phyloP scores from a whole-genome alignment of 495 filamentous ascomycete species.

The Lineolata rhizophorae region DNA sequence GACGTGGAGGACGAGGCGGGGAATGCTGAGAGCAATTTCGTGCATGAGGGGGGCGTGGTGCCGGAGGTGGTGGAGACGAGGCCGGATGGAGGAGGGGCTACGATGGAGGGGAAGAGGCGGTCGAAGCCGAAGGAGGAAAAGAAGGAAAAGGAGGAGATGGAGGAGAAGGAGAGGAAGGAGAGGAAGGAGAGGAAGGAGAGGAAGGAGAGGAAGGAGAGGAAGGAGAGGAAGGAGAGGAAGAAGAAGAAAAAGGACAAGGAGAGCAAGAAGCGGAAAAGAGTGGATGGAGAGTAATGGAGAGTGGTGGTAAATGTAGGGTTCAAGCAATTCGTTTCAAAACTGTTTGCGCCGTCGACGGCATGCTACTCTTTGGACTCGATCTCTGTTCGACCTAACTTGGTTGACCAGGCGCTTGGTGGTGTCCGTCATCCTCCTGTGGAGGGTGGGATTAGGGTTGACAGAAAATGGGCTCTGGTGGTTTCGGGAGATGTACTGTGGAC shows the following conservation, averaged over 20 bases:
- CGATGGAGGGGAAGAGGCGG: neutral
- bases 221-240: conserved; percentile 20
- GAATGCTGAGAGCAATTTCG: conserved; percentile 1
- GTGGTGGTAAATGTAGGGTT: no score
- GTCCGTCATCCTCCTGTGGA: no score
- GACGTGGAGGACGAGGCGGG: conserved; percentile 4
- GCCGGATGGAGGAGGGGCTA: neutral
- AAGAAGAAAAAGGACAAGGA: conserved; percentile 18
- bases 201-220: conserved; percentile 14
- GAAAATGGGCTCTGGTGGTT: no score
- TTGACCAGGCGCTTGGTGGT: neutral
- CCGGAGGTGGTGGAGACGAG: conserved; percentile 3
- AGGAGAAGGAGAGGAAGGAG: conserved; percentile 13
- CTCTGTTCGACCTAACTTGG: no score
- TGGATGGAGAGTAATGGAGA: neutral
- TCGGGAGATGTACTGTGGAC: no score
- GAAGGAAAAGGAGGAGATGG: conserved; percentile 1
- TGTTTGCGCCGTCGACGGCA: no score
- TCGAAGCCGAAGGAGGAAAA: neutral
- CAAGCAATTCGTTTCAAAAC: no score
- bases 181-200: conserved; percentile 3
- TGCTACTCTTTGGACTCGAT: no score
- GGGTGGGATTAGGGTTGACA: no score
- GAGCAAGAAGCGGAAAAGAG: conserved; percentile 11
- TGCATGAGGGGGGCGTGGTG: neutral